Percentiles rank a stretch among this genome's conserved stretches.
Evolutionary conservation across 2,329 filamentous ascomycete genomes (phyloP).

Genomic region (Claviceps cyperi): DNA sequence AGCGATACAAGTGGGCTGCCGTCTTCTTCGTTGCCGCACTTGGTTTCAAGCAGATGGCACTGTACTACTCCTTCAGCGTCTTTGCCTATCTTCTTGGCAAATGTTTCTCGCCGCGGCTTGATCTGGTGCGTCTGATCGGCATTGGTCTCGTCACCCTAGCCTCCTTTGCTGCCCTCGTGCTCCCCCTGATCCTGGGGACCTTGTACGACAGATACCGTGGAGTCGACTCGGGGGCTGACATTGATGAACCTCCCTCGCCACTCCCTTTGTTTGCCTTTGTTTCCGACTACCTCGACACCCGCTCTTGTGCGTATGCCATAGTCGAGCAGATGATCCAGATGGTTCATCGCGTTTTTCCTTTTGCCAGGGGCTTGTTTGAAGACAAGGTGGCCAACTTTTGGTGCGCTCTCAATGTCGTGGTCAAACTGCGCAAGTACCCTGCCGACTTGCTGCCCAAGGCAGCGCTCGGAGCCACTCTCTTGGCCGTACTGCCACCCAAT

Average conservation of each 20-base stretch:
- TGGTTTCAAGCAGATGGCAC: slow-evolving; percentile 98
- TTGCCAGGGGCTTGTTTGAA: slow-evolving; percentile 89
- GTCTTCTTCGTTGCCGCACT: slow-evolving; percentile 87
- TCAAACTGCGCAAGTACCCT: slow-evolving; percentile 72
- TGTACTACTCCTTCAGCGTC: slow-evolving; percentile 89
- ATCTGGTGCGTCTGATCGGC: slow-evolving; percentile 51
- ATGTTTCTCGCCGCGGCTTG: slow-evolving; percentile 63
- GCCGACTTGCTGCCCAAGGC: slow-evolving; percentile 57
- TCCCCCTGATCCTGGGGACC: slow-evolving; percentile 61
- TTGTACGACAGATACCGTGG: slow-evolving; percentile 53
- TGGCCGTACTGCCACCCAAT: slow-evolving; percentile 66
- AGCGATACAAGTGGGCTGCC: slow-evolving; percentile 73
- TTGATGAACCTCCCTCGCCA: slow-evolving; percentile 44
- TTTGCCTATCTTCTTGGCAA: slow-evolving; percentile 84
- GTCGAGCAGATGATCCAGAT: slow-evolving; percentile 70
- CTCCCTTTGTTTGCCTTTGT: slow-evolving; percentile 49
- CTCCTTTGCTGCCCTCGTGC: slow-evolving; percentile 60
- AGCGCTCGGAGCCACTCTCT: slow-evolving; percentile 60
- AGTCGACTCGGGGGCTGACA: slow-evolving; percentile 40
- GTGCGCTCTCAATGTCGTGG: slow-evolving; percentile 79
- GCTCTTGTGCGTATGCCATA: slow-evolving; percentile 58
- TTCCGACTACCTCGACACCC: slow-evolving; percentile 42
- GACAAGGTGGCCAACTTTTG: slow-evolving; percentile 98
- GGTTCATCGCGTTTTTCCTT: slow-evolving; percentile 87
- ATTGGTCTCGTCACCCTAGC: slow-evolving; percentile 60